Base-by-base conservation (phyloP, 2,329 filamentous ascomycete genomes). In the Cercospora sesami region DNA sequence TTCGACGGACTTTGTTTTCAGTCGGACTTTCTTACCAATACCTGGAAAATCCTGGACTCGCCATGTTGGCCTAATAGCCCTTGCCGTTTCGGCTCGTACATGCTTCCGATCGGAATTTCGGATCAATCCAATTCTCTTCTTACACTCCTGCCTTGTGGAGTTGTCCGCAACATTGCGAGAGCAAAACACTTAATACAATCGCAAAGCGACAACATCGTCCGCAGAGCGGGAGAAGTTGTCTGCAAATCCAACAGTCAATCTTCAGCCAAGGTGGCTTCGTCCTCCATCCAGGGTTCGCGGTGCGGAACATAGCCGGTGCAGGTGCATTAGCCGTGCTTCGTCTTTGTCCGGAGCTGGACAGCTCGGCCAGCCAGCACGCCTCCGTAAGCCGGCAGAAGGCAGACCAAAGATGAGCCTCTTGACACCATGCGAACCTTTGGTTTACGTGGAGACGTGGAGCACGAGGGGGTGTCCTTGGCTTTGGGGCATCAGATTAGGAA, bases 371-470 rank as follows among this genome's bases (percentile, higher is more conserved):
- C 53, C 53, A 28, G 18, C 26, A 58, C 26, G 53, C 12, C 23
- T 28, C 45, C 30, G 53, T 58, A 31, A 58, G 53, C 53, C 53
- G 53, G 53, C 53, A 28, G 53, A 33, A 33, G 30, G 39, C 45
- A 51, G 21, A 21, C 57, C 57, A 60, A 30, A 36, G 30, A 60
- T 36, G 57, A 39, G 57, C 57, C 18, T 33, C 57, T n/a, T 21
- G 28, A 21, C 26, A 59, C 57, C 33, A 14, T 59, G 30, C 30
- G 57, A 59, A 16, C n/a, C 18, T 59, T 18, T 31, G 33, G n/a
- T n/a, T n/a, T 18, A 14, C 57, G 57, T 60, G 57, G 57, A 60
- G 57, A 60, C 31, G 30, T 60, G 57, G 57, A 60, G 57, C 53
- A 16, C 26, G 53, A 58, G 26, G 26, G 26, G 23, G 31, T 58